Evolutionary conservation across 1,284 basidiomycete genomes (phyloP), one percentile per base, ranked within the genome.

Genomic region (Kalmanozyma brasiliensis): DNA sequence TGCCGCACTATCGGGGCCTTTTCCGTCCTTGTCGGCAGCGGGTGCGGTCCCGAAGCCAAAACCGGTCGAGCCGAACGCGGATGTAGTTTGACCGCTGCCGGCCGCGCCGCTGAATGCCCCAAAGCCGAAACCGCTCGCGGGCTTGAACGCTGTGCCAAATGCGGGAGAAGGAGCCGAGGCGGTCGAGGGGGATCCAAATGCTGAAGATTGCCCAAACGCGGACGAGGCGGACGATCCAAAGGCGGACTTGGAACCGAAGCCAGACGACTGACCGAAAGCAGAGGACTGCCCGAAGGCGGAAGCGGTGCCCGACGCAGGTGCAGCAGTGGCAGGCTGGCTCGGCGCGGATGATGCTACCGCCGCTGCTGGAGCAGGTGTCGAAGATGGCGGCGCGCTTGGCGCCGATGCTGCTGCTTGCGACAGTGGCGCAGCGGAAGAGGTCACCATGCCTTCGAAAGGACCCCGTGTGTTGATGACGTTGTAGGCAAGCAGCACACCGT

Each of bases 401-500:
- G 55, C 49, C 16, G 46, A 24, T 10, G 52, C 7, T 4, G 59
- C 26, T 49, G 42, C 32, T n/a, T 53, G 41, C 2, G 58, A n/a
- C 35, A 45, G 36, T 30, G 55, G 53, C 8, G 32, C 16, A 10
- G 36, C 22, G 5, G 53, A 55, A 0, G 65, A 49, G 4, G 52
- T 57, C 13, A 70, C 49, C 84, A 86, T 85, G 1, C 81, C 82
- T 1, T 81, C 78, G 62, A 85, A 86, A 35, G 56, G n/a, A 67
- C 82, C 29, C 19, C 83, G 82, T 3, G 85, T 84, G 77, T 90
- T 88, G 43, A 91, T 87, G 32, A 91, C 78, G 74, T 88, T 85
- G 89, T 92, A 93, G 3, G 86, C 91, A 34, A 89, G 86, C 32
- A 93, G 57, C 0, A 91, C 90, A 17, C 91, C 91, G 74, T 93